Evolutionary conservation across 164 flowering plant genomes (phyloP), one percentile per base, ranked within the genome.

Genomic region (Berberis vulgaris): DNA sequence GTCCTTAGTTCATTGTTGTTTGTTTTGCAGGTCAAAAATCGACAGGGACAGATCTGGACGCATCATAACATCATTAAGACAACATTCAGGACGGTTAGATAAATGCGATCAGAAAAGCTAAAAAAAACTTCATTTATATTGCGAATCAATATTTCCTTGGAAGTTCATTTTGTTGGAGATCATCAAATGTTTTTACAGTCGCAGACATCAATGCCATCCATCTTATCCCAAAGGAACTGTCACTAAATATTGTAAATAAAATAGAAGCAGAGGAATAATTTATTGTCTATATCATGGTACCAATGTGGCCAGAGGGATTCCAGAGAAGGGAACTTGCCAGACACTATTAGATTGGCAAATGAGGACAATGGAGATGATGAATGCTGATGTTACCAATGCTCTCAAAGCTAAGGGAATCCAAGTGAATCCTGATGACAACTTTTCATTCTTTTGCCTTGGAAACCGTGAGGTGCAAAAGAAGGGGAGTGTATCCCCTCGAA

Each of bases 111-210:
- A 78, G 95, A 6, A 73, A 87, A 40, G 95, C 95, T 4, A 86
- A 83, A 64, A 26, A 26, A 26, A 69, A 75, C 43, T 87, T 83
- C 69, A 80, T 86, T 26, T 86, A 86, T 77, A 81, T 86, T 60
- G 89, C 82, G 62, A 85, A 87, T 49, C 95, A 88, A 69, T 88
- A 88, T 66, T 88, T 88, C 73, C 71, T 88, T 40, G 95, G 95
- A 45, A 88, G 95, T 77, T 83, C 84, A 5, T 86, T 77, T 45
- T 59, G 67, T 12, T 87, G 93, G 93, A 61, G 73, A 43, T 52
- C 26, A 26, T 26, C 81, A 45, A 64, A 71, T n/a, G 82, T 58
- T 38, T 57, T 80, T 39, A 75, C 79, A 43, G 70, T 73, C 11
- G 77, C 81, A 41, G 85, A 82, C 3, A 57, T 81, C 47, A 78